Evolutionary conservation across 345 rosid genomes (phyloP).

Genomic region (Hirschfeldia incana): DNA sequence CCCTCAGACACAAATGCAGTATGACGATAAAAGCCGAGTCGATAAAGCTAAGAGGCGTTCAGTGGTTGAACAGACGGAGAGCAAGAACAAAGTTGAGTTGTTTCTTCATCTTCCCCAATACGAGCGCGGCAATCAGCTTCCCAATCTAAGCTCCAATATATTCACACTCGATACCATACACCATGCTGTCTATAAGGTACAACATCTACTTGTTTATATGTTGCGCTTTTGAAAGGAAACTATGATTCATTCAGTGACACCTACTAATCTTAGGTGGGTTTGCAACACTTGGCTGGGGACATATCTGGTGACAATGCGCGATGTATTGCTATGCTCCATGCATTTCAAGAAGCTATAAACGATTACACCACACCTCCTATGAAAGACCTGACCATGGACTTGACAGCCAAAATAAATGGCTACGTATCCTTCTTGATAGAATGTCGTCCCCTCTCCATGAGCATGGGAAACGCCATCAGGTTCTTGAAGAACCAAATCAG

Average conservation of each 20-base stretch:
- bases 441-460: constrained; percentile 78
- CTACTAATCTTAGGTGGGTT: constrained; percentile 55
- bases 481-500: constrained; percentile 69
- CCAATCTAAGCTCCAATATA: constrained; percentile 54
- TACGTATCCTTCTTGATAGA: constrained; percentile 75
- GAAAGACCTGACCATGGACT: constrained; percentile 61
- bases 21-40: constrained; percentile 69
- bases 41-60: constrained; percentile 76
- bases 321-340: constrained; percentile 81
- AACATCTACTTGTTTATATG: constrained; percentile 1
- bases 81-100: constrained; percentile 72
- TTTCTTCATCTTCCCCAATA: constrained; percentile 81
- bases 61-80: constrained; percentile 64
- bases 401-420: constrained; percentile 60
- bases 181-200: constrained; percentile 77
- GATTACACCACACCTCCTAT: constrained; percentile 66
- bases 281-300: constrained; percentile 71
- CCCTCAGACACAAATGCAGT: constrained; percentile 74
- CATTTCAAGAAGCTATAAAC: constrained; percentile 67
- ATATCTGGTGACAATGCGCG: constrained; percentile 71
- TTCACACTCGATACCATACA: constrained; percentile 66
- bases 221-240: neutral
- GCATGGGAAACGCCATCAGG: constrained; percentile 91
- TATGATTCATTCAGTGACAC: neutral
- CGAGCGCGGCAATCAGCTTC: constrained; percentile 63